Evolutionary conservation across 768 basidiomycete species (phyloP).

Genomic region (Hygrophorus pudorinus): DNA sequence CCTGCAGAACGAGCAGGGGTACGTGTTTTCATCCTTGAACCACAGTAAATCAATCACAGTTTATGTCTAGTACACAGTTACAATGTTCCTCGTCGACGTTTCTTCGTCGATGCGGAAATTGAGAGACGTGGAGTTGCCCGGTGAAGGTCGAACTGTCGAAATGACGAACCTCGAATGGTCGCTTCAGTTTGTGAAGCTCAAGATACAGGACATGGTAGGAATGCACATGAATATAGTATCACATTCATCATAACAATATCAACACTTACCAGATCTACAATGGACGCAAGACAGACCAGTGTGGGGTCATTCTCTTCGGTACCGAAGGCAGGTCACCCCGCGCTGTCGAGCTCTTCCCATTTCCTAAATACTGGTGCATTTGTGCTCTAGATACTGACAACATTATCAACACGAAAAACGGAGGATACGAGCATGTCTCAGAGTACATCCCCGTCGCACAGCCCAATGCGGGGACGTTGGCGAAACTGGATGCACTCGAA

Average conservation of each 20-base stretch:
- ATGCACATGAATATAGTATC: too few relatives aligned
- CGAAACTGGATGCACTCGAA: slow-evolving; percentile 50
- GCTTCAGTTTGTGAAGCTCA: slow-evolving; percentile 81
- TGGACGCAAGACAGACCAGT: slow-evolving; percentile 88
- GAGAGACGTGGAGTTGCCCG: slow-evolving; percentile 47
- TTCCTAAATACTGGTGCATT: too few relatives aligned
- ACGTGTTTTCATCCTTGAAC: slow-evolving; percentile 16
- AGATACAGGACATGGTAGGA: slow-evolving; percentile 82
- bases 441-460: slow-evolving; percentile 63
- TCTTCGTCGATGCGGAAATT: slow-evolving; percentile 76
- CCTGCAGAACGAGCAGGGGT: slow-evolving; percentile 76
- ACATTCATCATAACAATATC: not conserved
- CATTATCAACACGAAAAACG: slow-evolving; percentile 44
- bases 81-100: slow-evolving; percentile 83
- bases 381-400: slow-evolving; percentile 50
- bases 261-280: slow-evolving; percentile 61
- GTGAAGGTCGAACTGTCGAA: slow-evolving; percentile 39
- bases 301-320: slow-evolving; percentile 86
- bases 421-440: slow-evolving; percentile 64
- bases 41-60: slow-evolving; percentile 10
- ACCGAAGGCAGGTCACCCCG: slow-evolving; percentile 43
- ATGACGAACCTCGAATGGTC: slow-evolving; percentile 76
- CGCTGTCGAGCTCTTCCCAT: not conserved
- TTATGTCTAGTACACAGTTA: slow-evolving; percentile 59
- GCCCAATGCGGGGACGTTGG: slow-evolving; percentile 56